Evolutionary conservation across 352 stramenopile species (phyloP).

Genomic region (Phytophthora litchii): DNA sequence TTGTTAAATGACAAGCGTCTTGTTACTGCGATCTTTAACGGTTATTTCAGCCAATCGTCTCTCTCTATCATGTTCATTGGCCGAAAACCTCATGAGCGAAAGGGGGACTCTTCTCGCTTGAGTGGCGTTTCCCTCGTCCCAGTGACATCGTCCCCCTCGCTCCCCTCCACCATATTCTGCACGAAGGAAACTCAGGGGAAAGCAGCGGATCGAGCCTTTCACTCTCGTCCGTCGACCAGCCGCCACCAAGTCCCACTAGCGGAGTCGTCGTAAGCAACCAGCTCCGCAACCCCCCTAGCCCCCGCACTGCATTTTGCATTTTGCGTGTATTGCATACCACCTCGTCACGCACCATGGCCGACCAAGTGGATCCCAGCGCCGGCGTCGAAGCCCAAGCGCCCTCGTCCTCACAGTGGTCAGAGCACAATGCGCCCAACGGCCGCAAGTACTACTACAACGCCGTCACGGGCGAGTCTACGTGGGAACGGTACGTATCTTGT

Average conservation of each 20-base stretch:
- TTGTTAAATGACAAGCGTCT: background rate
- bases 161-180: constrained; percentile 35
- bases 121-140: constrained; percentile 13
- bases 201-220: constrained; percentile 24
- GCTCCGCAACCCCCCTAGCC: constrained; percentile 3
- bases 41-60: constrained; percentile 21
- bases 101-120: constrained; percentile 15
- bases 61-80: constrained; percentile 2
- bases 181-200: constrained; percentile 29
- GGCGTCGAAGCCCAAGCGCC: constrained; percentile 40
- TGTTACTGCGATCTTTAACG: constrained; percentile 8
- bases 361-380: constrained; percentile 62
- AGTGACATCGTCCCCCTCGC: constrained; percentile 23
- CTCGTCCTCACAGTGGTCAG: constrained; percentile 76
- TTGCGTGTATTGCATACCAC: constrained; percentile 53
- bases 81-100: constrained; percentile 13
- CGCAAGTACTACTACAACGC: constrained; percentile 94
- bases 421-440: constrained; percentile 91
- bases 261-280: constrained; percentile 14
- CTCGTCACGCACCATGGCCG: constrained; percentile 51
- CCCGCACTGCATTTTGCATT: constrained; percentile 52
- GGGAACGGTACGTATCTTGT: constrained; percentile 71
- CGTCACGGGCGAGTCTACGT: constrained; percentile 89
- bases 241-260: constrained; percentile 3
- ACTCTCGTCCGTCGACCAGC: constrained; percentile 19